Evolutionary conservation across 176 grass and related monocot species (phyloP), one percentile per base, ranked within the genome.

Genomic region (Eleusine indica): DNA sequence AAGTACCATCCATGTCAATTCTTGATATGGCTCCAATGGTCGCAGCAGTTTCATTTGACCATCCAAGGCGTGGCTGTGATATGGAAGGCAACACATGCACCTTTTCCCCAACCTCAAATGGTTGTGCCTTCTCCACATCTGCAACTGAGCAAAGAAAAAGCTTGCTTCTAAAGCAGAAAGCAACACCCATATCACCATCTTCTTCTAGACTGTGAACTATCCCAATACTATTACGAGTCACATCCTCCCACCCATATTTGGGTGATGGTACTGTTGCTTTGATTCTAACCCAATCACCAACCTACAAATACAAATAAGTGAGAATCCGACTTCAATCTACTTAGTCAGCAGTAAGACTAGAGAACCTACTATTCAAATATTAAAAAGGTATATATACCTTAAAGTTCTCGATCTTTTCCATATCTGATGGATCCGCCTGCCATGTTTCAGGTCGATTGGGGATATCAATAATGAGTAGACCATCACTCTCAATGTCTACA

Each of bases 181-280:
- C 93, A 74, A 96, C 89, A 91, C 96, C 96, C 91, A 94, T 85
- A 86, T 99, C 96, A 22, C 96, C 93, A 64, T 96, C 93, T 83
- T 99, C 96, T 88, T 99, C 91, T 77, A 99, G 91, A 80, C 93
- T 94, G 80, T 99, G 96, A 69, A 99, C 79, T 57, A 96, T 86
- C 21, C 96, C 96, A 48, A 99, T 99, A 80, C 96, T 96, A 73
- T 62, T 94, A 71, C 93, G 87, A 68, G 77, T 91, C 68, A 99
- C 91, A 93, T 99, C 96, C 75, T 99, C 96, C 96, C 96, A 99
- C 56, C 96, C 96, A 83, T 99, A 99, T 80, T 99, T 99, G 35
- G 96, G 96, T 48, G 96, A 99, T 75, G 96, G 93, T 68, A 99
- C 96, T 19, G 96, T 77, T 83, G 85, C 77, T 91, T 99, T 99